Evolutionary conservation across 176 grass and related monocot genomes (phyloP).

Genomic region (Neostapfia colusana): DNA sequence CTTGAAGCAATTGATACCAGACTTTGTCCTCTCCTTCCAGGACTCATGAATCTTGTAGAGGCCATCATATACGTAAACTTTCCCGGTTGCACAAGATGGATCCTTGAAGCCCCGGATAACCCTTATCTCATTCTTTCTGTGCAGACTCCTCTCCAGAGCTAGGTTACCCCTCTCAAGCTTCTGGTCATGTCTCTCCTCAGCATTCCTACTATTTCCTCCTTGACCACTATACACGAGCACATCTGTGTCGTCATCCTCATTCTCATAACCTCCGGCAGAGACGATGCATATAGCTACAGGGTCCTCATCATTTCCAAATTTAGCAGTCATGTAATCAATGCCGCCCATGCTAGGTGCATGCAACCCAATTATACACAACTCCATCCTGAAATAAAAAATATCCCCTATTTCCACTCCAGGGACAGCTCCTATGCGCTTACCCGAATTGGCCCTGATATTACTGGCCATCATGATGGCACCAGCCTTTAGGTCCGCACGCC

Average conservation of each 20-base stretch:
- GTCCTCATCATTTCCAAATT: slow-evolving; percentile 52
- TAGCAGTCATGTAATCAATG: slow-evolving; percentile 68
- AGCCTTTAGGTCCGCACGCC: slow-evolving; percentile 58
- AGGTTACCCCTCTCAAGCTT: slow-evolving; percentile 79
- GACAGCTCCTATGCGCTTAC: slow-evolving; percentile 49
- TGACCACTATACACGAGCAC: slow-evolving; percentile 71
- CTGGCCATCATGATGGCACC: slow-evolving; percentile 69
- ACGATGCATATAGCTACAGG: slow-evolving; percentile 64
- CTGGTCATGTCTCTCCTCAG: slow-evolving; percentile 60
- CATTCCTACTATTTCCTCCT: slow-evolving; percentile 62
- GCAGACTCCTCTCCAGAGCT: slow-evolving; percentile 70
- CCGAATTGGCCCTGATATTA: slow-evolving; percentile 65
- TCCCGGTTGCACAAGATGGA: slow-evolving; percentile 39
- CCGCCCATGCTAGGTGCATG: slow-evolving; percentile 61
- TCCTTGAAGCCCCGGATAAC: slow-evolving; percentile 75
- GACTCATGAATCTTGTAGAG: slow-evolving; percentile 75
- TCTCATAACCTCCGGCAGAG: slow-evolving; percentile 72
- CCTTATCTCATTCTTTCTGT: slow-evolving; percentile 68
- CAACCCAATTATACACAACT: slow-evolving; percentile 70
- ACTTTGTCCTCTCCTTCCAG: slow-evolving; percentile 58
- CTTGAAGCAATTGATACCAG: slow-evolving; percentile 66
- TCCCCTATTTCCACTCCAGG: slow-evolving; percentile 83
- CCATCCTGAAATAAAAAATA: slow-evolving; percentile 92
- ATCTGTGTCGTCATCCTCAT: slow-evolving; percentile 63
- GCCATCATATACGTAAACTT: slow-evolving; percentile 83